Percentiles rank a stretch among this genome's conserved stretches.
phyloP scores from a whole-genome alignment of 2,329 filamentous ascomycete species.

The Fusarium torreyae region DNA sequence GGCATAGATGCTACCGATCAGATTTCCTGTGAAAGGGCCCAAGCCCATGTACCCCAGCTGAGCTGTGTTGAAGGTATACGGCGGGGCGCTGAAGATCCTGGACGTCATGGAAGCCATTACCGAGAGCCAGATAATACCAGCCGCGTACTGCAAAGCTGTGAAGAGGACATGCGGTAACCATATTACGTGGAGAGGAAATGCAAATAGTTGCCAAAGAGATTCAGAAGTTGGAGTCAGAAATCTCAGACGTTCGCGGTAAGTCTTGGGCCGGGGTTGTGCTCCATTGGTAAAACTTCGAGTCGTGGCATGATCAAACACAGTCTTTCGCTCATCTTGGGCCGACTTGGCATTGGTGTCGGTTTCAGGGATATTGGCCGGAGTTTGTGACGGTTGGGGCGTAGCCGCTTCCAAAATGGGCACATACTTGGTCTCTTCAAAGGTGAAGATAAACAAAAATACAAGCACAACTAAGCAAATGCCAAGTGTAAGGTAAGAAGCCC shows the following conservation, averaged over 20 bases:
- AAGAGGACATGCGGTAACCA: slow-evolving; percentile 54
- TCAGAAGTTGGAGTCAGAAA: slow-evolving; percentile 30
- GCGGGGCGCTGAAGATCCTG: not conserved
- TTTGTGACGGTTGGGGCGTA: not conserved
- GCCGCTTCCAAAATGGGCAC: slow-evolving; percentile 15
- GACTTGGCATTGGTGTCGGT: not conserved
- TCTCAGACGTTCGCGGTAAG: slow-evolving; percentile 4
- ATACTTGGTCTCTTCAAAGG: slow-evolving; percentile 48
- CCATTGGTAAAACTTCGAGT: not conserved
- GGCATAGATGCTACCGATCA: not conserved
- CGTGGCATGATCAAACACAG: not conserved
- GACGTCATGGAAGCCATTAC: not conserved
- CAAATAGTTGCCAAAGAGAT: slow-evolving; percentile 17
- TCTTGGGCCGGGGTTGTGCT: not conserved
- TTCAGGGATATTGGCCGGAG: not conserved
- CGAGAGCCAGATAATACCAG: not conserved
- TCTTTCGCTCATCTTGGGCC: not conserved
- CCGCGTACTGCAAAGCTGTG: slow-evolving; percentile 47
- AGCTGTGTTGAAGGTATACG: not conserved
- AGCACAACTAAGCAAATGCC: slow-evolving; percentile 32
- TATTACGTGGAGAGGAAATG: slow-evolving; percentile 7
- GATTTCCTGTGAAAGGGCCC: not conserved
- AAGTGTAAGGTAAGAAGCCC: slow-evolving; percentile 33
- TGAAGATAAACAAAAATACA: slow-evolving; percentile 34
- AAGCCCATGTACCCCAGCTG: not conserved